Evolutionary conservation across 2,329 filamentous ascomycete species (phyloP).

Genomic region (Talaromyces islandicus): DNA sequence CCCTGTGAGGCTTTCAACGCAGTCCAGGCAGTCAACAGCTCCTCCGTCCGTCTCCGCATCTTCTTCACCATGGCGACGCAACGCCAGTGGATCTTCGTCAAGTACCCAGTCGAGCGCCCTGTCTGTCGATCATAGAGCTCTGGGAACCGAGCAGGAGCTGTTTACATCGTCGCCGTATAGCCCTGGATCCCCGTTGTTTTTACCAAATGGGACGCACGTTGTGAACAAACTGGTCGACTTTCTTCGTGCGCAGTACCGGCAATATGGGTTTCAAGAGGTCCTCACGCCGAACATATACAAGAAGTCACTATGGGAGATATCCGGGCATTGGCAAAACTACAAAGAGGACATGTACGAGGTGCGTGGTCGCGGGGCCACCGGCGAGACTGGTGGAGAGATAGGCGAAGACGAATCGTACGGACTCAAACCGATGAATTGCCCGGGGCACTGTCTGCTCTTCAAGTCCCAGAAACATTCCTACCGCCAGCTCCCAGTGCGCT

Average conservation of each 20-base stretch:
- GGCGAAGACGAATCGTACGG: slow-evolving; percentile 68
- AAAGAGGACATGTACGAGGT: slow-evolving; percentile 90
- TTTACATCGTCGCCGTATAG: slow-evolving; percentile 76
- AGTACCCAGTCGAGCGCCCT: slow-evolving; percentile 28
- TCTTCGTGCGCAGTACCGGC: slow-evolving; percentile 73
- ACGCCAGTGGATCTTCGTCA: slow-evolving; percentile 6
- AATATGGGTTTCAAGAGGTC: slow-evolving; percentile 82
- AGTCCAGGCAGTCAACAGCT: not conserved
- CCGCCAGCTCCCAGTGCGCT: slow-evolving; percentile 73
- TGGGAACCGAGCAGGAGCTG: slow-evolving; percentile 58
- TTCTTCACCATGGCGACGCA: slow-evolving; percentile 10
- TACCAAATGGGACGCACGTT: slow-evolving; percentile 73
- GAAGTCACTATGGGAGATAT: slow-evolving; percentile 76
- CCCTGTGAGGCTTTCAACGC: not conserved
- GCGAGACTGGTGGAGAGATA: slow-evolving; percentile 38
- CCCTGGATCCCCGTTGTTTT: slow-evolving; percentile 77
- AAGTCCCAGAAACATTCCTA: slow-evolving; percentile 67
- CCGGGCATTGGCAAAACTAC: slow-evolving; percentile 84
- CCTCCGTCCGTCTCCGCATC: slow-evolving; percentile 17
- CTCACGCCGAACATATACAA: slow-evolving; percentile 90
- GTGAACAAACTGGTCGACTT: slow-evolving; percentile 81
- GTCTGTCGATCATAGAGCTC: slow-evolving; percentile 44
- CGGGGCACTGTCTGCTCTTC: slow-evolving; percentile 81
- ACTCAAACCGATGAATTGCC: slow-evolving; percentile 90
- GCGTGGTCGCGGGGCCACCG: slow-evolving; percentile 44